phyloP scores from a whole-genome alignment of 768 basidiomycete species.

The Psilocybe azurescens region DNA sequence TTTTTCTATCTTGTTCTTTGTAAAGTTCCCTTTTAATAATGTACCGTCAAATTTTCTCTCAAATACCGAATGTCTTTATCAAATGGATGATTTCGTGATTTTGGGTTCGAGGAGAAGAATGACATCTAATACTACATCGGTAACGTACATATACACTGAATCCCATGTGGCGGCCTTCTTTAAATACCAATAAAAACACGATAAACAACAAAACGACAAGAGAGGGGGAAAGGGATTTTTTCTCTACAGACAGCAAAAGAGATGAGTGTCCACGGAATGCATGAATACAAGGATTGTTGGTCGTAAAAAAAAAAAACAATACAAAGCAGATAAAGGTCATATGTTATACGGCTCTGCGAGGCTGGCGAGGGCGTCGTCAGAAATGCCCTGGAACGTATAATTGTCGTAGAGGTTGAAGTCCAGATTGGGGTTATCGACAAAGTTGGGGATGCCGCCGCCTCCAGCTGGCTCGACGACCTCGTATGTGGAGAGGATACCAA shows the following conservation, averaged over 20 bases:
- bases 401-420: constrained; percentile 36
- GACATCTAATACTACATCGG: constrained; percentile 2
- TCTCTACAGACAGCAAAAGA: constrained; percentile 10
- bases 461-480: constrained; percentile 25
- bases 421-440: constrained; percentile 26
- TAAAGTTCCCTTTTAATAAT: not conserved
- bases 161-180: constrained; percentile 8
- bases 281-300: constrained; percentile 3
- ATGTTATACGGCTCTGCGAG: constrained; percentile 30
- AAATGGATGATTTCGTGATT: not conserved
- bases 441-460: constrained; percentile 22
- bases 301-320: not conserved
- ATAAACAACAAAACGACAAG: constrained; percentile 1
- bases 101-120: not conserved
- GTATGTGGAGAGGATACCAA: constrained; percentile 24
- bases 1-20: constrained; percentile 6
- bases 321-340: constrained; percentile 12
- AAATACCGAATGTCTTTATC: too few species aligned
- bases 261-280: constrained; percentile 12
- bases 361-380: constrained; percentile 30
- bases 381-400: constrained; percentile 27
- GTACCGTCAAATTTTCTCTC: too few species aligned
- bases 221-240: not conserved
- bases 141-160: constrained; percentile 1
- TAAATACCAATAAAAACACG: constrained; percentile 14